These are phyloP conservation scores for Cinnamomum chago DNA, from an alignment of 164 flowering plant genomes.

Conservation along the genomic window DNA sequence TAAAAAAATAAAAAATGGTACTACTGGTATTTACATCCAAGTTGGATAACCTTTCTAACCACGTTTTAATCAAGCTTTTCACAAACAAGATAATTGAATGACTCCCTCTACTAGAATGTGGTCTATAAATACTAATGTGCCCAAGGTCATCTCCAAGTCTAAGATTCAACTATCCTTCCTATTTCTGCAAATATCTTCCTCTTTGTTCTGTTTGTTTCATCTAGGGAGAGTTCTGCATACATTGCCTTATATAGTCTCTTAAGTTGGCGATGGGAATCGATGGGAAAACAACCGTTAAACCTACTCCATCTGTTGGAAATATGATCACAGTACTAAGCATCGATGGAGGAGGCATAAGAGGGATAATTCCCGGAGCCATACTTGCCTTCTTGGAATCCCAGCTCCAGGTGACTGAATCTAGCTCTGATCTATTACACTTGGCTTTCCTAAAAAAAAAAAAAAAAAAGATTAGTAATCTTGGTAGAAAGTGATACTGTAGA, in stretches of 20 bases:
- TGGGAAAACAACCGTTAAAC: not conserved
- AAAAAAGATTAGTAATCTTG: too few relatives aligned
- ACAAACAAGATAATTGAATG: too few relatives aligned
- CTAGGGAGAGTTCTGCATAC: not conserved
- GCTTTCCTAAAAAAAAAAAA: too few relatives aligned
- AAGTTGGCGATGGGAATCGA: not conserved
- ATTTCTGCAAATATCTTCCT: too few relatives aligned
- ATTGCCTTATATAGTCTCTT: not conserved
- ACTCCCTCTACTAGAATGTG: not conserved
- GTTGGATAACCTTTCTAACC: too few relatives aligned
- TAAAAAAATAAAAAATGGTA: too few relatives aligned
- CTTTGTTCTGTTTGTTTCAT: not conserved
- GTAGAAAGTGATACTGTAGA: too few relatives aligned
- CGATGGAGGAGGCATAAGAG: constrained; percentile 25
- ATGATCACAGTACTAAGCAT: constrained; percentile 15
- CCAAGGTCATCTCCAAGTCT: not conserved
- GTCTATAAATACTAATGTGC: not conserved
- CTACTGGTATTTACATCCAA: too few relatives aligned
- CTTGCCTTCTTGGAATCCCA: constrained; percentile 17
- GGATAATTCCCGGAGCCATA: constrained; percentile 19
- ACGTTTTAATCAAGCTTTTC: too few relatives aligned
- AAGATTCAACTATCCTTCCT: not conserved
- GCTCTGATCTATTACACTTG: not conserved
- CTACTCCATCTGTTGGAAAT: not conserved
- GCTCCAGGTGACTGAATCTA: constrained; percentile 12